Conservation (phyloP, 495 filamentous ascomycete genomes). For the Penicillium ochrochloron region DNA sequence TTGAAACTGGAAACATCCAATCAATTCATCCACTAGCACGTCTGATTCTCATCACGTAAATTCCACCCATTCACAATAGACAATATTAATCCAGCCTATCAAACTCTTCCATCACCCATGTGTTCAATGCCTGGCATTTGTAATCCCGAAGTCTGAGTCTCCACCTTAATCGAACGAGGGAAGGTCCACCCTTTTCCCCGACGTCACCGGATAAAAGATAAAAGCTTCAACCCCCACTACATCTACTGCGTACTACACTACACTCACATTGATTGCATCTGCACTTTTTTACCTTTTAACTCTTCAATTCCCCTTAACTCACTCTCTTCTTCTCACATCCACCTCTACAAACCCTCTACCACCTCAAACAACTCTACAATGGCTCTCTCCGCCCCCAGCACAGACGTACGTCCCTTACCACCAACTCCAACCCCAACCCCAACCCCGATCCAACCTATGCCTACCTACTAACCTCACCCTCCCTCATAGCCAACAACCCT, state of each 20-base stretch:
- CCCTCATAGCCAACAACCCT: conserved; percentile 51
- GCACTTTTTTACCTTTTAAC: not conserved
- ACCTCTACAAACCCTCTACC: not conserved
- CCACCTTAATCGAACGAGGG: conserved; percentile 10
- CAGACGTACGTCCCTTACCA: conserved; percentile 36
- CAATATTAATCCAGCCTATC: too few species aligned
- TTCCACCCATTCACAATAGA: too few species aligned
- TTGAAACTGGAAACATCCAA: too few species aligned
- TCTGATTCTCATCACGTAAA: too few species aligned
- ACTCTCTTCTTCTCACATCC: not conserved
- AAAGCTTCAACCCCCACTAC: not conserved
- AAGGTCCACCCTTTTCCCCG: conserved; percentile 24
- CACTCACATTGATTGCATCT: not conserved
- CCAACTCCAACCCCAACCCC: not conserved
- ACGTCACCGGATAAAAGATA: conserved; percentile 2
- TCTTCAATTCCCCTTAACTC: not conserved
- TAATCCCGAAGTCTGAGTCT: not conserved
- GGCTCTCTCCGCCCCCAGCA: conserved; percentile 44
- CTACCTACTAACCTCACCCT: not conserved
- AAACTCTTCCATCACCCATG: not conserved
- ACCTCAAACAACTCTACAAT: conserved; percentile 23
- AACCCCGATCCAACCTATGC: not conserved
- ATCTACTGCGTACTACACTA: not conserved
- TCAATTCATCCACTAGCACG: too few species aligned
- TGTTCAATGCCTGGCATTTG: not conserved